Percentiles rank a stretch among this genome's conserved stretches.
Conservation (phyloP, 169 alveolate genomes). For the Plasmodium billcollinsi region DNA sequence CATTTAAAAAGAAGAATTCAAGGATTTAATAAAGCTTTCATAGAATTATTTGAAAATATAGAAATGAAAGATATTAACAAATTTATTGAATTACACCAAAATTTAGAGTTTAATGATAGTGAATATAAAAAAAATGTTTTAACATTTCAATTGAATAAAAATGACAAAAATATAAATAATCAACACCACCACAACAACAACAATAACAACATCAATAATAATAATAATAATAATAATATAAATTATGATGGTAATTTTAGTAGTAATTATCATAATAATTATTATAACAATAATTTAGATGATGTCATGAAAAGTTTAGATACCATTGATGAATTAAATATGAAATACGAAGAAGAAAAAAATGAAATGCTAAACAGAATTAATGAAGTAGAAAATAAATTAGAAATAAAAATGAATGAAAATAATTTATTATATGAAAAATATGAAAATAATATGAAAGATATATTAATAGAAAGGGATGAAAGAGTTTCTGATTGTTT, state of each 20-base stretch:
- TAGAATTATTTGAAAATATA: constrained; percentile 73
- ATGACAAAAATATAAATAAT: constrained; percentile 5
- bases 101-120: constrained; percentile 57
- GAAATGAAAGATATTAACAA: constrained; percentile 67
- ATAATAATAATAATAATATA: too few species aligned
- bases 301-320: constrained; percentile 54
- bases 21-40: constrained; percentile 64
- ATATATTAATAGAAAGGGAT: constrained; percentile 46
- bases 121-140: constrained; percentile 50
- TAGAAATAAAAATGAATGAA: constrained; percentile 65
- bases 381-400: constrained; percentile 61
- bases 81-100: constrained; percentile 52
- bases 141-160: constrained; percentile 36
- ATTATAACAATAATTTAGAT: background rate
- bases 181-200: background rate
- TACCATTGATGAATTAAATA: constrained; percentile 33
- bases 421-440: constrained; percentile 54
- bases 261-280: too few species aligned
- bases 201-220: too few species aligned
- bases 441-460: constrained; percentile 63
- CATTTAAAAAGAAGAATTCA: constrained; percentile 43
- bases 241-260: too few species aligned
- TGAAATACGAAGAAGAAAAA: constrained; percentile 63
- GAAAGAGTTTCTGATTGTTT: constrained; percentile 71
- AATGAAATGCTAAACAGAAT: constrained; percentile 59